Evolutionary conservation across 2,329 filamentous ascomycete genomes (phyloP), one percentile per base, ranked within the genome.

Genomic region (Pseudopyricularia javanii): DNA sequence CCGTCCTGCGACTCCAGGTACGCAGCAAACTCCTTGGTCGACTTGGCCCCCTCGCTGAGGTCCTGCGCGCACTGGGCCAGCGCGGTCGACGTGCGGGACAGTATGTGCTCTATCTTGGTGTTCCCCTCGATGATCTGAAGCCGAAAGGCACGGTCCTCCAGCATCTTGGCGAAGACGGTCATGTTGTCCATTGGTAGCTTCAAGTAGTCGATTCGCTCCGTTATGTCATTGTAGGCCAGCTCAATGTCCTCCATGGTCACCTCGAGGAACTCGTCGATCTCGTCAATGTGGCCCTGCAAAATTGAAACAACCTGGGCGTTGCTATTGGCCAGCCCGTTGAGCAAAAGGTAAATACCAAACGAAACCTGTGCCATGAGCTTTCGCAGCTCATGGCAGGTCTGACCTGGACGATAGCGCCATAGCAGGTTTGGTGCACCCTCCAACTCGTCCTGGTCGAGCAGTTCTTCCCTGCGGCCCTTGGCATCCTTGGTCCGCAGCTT

Each of bases 311-410:
- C 91, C 64, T 95, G 88, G 33, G 82, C 76, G 59, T 95, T 87
- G 59, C 88, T 94, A 67, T 91, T 95, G 52, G 93, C 91, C 65
- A 94, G 80, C 56, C 84, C 83, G 61, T 91, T 84, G 53, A 94
- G 80, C 54, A 97, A 71, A 47, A 97, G 74, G 66, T 96, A 91
- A 35, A 97, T 84, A 20, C 93, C 91, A 66, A 97, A 97, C 1
- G 89, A 85, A 59, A 97, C 91, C 68, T 97, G 91, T 15, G 91
- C 84, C 63, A 94, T 80, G 49, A 96, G 79, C 70, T 96, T 96
- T 74, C 85, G 85, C 55, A 97, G 73, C 57, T 94, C 89, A 64
- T 97, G 93, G 63, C 89, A 85, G 61, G 81, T 79, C 64, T 93
- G 88, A 45, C 82, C 82, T 0, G 82, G 77, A 52, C 83, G 81